Conservation (phyloP, 805 yeast species). For the Gaillardinia entomophila region DNA sequence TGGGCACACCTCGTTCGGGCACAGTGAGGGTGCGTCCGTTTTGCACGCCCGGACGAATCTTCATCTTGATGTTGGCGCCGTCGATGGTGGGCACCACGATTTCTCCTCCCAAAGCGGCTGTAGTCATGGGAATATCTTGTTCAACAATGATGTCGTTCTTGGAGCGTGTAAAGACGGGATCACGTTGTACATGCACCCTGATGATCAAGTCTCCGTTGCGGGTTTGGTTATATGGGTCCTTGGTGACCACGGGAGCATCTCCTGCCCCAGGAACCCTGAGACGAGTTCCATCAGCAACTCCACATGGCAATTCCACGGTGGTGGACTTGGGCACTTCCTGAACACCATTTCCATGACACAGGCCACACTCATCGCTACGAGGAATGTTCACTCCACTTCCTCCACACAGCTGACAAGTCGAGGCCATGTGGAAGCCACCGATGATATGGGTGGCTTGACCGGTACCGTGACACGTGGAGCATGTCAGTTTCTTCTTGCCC, state of each 20-base stretch:
- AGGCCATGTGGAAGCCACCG: constrained; percentile 96
- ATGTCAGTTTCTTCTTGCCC: constrained; percentile 70
- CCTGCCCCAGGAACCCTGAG: constrained; percentile 85
- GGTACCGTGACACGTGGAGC: constrained; percentile 86
- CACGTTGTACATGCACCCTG: constrained; percentile 72
- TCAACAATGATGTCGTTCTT: constrained; percentile 62
- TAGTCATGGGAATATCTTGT: constrained; percentile 80
- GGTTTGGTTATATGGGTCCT: constrained; percentile 61
- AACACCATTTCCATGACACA: constrained; percentile 91
- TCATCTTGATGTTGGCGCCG: constrained; percentile 69
- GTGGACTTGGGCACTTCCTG: constrained; percentile 61
- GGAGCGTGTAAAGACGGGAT: constrained; percentile 60
- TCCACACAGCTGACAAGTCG: constrained; percentile 81
- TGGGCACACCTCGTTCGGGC: constrained; percentile 86
- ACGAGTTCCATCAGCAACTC: constrained; percentile 81
- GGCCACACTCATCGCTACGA: constrained; percentile 60
- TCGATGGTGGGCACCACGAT: constrained; percentile 87
- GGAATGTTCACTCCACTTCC: constrained; percentile 83
- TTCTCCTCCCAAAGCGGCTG: constrained; percentile 94
- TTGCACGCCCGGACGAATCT: constrained; percentile 81
- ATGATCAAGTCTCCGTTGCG: constrained; percentile 85
- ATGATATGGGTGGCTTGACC: constrained; percentile 83
- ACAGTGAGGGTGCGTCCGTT: constrained; percentile 67
- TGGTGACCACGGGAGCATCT: constrained; percentile 73
- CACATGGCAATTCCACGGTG: constrained; percentile 80